These are phyloP conservation scores for Acorus gramineus DNA, from an alignment of 106 monocot genomes.

Conservation along the genomic window DNA sequence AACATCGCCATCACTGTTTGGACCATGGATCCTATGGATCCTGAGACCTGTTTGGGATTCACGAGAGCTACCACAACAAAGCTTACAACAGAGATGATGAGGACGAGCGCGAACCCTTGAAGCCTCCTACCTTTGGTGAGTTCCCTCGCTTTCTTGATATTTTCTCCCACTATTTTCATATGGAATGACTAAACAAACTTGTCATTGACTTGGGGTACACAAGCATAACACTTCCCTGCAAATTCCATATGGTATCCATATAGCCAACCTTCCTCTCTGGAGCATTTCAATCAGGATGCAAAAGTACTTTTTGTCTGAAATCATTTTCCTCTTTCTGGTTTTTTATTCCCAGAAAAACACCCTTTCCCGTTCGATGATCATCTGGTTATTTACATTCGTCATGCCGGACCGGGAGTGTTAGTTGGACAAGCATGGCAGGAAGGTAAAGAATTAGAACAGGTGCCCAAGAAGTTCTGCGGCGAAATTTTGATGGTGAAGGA, in stretches of 20 bases:
- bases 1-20: neutral
- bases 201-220: too few relatives aligned
- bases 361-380: slow-evolving; percentile 58
- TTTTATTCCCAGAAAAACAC: slow-evolving; percentile 30
- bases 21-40: neutral
- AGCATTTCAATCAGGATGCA: too few relatives aligned
- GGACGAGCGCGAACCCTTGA: slow-evolving; percentile 9
- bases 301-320: too few relatives aligned
- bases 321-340: neutral
- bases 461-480: slow-evolving; percentile 69
- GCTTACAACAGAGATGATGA: slow-evolving; percentile 3
- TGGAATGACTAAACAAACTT: too few relatives aligned
- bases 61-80: neutral
- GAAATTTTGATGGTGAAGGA: slow-evolving; percentile 79
- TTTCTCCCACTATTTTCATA: too few relatives aligned
- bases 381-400: slow-evolving; percentile 61
- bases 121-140: slow-evolving; percentile 8
- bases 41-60: neutral
- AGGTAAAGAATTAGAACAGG: slow-evolving; percentile 60
- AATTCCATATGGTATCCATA: too few relatives aligned
- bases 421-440: slow-evolving; percentile 87
- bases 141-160: slow-evolving; percentile 10
- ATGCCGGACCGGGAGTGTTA: slow-evolving; percentile 59
- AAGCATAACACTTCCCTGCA: too few relatives aligned
- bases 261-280: too few relatives aligned